Evolutionary conservation across 2,329 filamentous ascomycete genomes (phyloP), one percentile per base, ranked within the genome.

Genomic region (Bipolaris zeicola): DNA sequence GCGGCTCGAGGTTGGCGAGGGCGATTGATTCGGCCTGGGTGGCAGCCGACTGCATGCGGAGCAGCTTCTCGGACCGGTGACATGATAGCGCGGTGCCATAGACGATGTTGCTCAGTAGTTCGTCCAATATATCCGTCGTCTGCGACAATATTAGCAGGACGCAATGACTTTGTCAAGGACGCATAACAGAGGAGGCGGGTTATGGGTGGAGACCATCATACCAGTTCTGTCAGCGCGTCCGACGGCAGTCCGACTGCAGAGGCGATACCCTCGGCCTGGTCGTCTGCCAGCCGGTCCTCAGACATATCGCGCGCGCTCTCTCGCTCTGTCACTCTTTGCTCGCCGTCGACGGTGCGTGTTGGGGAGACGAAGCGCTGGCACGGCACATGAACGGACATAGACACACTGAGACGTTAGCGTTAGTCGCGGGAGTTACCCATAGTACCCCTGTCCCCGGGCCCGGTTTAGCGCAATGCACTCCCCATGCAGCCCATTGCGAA

Each of bases 1-100:
- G 68, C 22, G 70, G 69, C 44, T 76, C 71, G 66, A 75, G 66
- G 57, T 63, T 70, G 22, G 69, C 62, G 52, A 76, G 72, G 50
- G 76, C 76, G 59, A 76, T 66, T 37, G 70, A 70, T 60, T 78
- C 76, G 58, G 75, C 76, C 43, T 74, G 71, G 0, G 74, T 76
- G 82, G 67, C 89, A 83, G 58, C 88, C 83, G 62, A 84, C 78
- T 66, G 87, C 86, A 73, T 84, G 55, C 88, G 86, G 50, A 90
- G 86, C 62, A 87, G 85, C 80, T 93, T 93, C 78, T 94, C 91
- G 65, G 90, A 85, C 64, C 88, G 89, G 74, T 94, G 91, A 38
- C 86, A 87, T 73, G 90, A 86, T 68, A 92, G 82, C 62, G 91
- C 81, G 49, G 91, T 82, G 72, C 91, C 89, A 75, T 90, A 88